These are phyloP conservation scores for Royoungia palumana DNA, from an alignment of 768 basidiomycete genomes.

Conservation along the genomic window DNA sequence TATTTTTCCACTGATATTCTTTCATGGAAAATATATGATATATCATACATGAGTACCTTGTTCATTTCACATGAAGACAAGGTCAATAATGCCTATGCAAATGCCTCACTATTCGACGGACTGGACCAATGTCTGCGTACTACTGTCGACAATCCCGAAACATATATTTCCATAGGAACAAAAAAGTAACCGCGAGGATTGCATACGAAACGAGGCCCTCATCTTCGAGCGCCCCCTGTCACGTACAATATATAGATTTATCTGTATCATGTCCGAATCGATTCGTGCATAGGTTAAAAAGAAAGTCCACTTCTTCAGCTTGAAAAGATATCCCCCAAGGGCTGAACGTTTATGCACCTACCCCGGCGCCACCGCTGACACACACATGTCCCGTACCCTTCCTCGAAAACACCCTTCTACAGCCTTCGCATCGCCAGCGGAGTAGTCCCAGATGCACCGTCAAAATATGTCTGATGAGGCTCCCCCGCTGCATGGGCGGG, in stretches of 20 bases:
- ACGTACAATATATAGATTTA: not conserved
- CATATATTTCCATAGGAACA: no score
- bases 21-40: no score
- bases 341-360: not conserved
- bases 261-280: not conserved
- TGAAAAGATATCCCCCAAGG: not conserved
- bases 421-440: constrained; percentile 15
- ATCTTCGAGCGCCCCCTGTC: not conserved
- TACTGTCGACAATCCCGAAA: no score
- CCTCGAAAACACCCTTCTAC: constrained; percentile 16
- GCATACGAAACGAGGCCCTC: no score
- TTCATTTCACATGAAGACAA: no score
- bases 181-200: no score
- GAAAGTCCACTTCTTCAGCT: no score
- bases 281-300: not conserved
- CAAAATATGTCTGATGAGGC: constrained; percentile 16
- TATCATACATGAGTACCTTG: no score
- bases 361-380: not conserved
- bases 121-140: no score
- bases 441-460: constrained; percentile 17
- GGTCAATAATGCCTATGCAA: no score
- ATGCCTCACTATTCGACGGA: no score
- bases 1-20: no score
- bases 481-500: constrained; percentile 21
- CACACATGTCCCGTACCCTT: constrained; percentile 16